Conservation (phyloP, 2,329 filamentous ascomycete species). For the Aspergillus sergii region DNA sequence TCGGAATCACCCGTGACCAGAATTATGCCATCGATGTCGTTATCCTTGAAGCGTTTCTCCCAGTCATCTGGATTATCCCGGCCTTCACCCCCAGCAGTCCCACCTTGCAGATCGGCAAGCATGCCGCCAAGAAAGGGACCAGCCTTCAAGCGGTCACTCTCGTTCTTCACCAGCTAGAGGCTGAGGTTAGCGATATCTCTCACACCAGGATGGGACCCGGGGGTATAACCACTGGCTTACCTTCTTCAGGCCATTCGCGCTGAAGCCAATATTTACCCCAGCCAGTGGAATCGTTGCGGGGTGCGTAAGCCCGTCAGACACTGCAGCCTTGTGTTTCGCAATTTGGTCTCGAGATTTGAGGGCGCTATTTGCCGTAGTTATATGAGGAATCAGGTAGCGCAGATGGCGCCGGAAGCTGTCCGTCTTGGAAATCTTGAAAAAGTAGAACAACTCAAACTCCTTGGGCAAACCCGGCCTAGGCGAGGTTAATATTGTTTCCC, state of each 20-base stretch:
- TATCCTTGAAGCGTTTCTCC: neutral
- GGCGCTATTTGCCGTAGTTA: slow-evolving; percentile 16
- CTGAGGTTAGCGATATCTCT: neutral
- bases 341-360: neutral
- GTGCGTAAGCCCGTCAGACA: neutral
- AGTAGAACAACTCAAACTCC: slow-evolving; percentile 12
- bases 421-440: slow-evolving; percentile 15
- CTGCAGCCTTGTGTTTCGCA: neutral
- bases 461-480: neutral
- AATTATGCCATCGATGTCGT: slow-evolving; percentile 6
- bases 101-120: slow-evolving; percentile 12
- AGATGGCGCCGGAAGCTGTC: slow-evolving; percentile 14
- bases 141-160: neutral
- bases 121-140: slow-evolving; percentile 9
- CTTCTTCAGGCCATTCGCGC: neutral
- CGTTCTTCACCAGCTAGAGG: slow-evolving; percentile 7
- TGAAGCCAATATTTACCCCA: neutral
- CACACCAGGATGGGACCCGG: neutral
- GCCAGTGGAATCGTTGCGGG: neutral
- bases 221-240: neutral
- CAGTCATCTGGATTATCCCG: slow-evolving; percentile 17
- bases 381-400: slow-evolving; percentile 10
- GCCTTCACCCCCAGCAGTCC: slow-evolving; percentile 10
- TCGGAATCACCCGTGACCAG: neutral
- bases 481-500: neutral